Conservation (phyloP, 495 filamentous ascomycete genomes). For the Ramalina peruviana region DNA sequence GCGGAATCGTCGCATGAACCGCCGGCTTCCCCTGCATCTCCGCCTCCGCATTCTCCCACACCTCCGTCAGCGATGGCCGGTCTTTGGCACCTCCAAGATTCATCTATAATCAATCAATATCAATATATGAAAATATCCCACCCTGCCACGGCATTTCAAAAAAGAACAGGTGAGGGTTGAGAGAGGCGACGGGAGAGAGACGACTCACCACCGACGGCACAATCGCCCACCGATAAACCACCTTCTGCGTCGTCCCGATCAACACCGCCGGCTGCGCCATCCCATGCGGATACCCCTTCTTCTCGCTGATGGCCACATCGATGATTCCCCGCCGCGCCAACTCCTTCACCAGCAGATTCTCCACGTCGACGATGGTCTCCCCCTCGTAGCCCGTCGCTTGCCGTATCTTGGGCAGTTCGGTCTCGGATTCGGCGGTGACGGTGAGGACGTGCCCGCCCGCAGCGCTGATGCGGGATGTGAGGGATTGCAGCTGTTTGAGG, state of each 20-base stretch:
- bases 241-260: conserved; percentile 2
- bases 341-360: conserved; percentile 4
- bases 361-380: conserved; percentile 7
- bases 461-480: conserved; percentile 4
- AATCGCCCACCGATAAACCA: conserved; percentile 14
- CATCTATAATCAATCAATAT: neutral
- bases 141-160: no score
- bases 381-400: conserved; percentile 8
- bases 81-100: conserved; percentile 15
- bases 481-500: conserved; percentile 9
- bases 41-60: conserved; percentile 15
- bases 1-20: conserved; percentile 7
- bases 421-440: conserved; percentile 12
- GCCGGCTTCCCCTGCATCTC: conserved; percentile 6
- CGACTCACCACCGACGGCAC: conserved; percentile 9
- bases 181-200: no score
- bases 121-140: no score
- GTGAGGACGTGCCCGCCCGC: conserved; percentile 7
- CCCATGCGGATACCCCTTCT: conserved; percentile 14
- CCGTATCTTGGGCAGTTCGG: conserved; percentile 3
- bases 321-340: conserved; percentile 4
- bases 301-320: conserved; percentile 13
- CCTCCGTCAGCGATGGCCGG: conserved; percentile 9
- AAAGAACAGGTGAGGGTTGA: no score
- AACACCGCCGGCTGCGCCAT: conserved; percentile 17